Conservation (phyloP, 139 green algal genomes). For the Penium margaritaceum region DNA sequence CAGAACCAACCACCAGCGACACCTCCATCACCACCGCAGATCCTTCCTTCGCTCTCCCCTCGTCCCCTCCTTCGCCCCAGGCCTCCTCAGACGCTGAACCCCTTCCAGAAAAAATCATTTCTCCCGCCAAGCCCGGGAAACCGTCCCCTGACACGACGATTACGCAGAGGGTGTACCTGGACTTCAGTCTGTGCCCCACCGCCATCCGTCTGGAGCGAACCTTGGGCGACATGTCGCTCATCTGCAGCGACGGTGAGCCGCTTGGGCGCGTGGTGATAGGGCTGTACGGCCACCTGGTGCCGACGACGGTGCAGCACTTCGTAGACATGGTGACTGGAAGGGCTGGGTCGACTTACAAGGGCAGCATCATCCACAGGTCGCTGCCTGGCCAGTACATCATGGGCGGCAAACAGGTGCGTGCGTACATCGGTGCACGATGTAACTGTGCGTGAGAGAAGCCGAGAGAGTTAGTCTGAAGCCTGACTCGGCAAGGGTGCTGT, state of each 20-base stretch:
- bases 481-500: too few species aligned
- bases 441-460: too few species aligned
- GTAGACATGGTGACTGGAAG: slow-evolving; percentile 39
- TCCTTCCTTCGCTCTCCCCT: too few species aligned
- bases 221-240: slow-evolving; percentile 25
- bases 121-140: too few species aligned
- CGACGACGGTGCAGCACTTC: slow-evolving; percentile 48
- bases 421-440: too few species aligned
- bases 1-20: too few species aligned
- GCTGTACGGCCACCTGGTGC: slow-evolving; percentile 44
- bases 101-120: too few species aligned
- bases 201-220: slow-evolving; percentile 29
- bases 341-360: slow-evolving; percentile 39
- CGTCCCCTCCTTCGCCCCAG: too few species aligned
- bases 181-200: slow-evolving; percentile 41
- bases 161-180: slow-evolving; percentile 32
- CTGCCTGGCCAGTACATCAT: slow-evolving; percentile 40
- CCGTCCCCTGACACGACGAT: slow-evolving; percentile 10
- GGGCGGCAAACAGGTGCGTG: slow-evolving; percentile 19
- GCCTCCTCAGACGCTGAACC: too few species aligned
- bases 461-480: too few species aligned
- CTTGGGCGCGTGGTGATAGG: slow-evolving; percentile 50
- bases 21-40: too few species aligned
- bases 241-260: slow-evolving; percentile 41
- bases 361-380: slow-evolving; percentile 40